These are phyloP conservation scores for Agrocybe chaxingu DNA, from an alignment of 768 basidiomycete species.

Conservation along the genomic window DNA sequence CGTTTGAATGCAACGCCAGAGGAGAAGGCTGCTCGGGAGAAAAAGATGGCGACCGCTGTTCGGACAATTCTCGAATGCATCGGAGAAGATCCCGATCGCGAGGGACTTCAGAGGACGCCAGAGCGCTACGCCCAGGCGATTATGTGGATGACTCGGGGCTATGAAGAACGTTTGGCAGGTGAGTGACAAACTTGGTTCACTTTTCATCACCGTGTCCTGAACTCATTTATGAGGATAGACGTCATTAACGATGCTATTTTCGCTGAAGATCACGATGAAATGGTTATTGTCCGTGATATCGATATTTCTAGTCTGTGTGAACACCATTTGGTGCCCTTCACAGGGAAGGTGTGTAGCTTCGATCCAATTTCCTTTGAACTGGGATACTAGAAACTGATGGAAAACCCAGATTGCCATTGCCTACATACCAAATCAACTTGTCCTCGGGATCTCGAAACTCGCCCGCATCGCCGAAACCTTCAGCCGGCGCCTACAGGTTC, in stretches of 20 bases:
- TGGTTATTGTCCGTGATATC: conserved; percentile 98
- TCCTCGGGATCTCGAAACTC: conserved; percentile 93
- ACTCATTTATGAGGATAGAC: conserved; percentile 46
- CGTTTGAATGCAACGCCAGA: conserved; percentile 77
- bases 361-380: conserved; percentile 3
- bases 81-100: conserved; percentile 95
- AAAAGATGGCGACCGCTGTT: conserved; percentile 79
- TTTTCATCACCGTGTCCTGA: conserved; percentile 9
- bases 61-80: conserved; percentile 94
- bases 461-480: conserved; percentile 98
- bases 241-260: conserved; percentile 99
- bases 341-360: conserved; percentile 73
- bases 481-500: conserved; percentile 91
- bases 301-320: conserved; percentile 97
- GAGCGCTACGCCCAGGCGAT: conserved; percentile 95
- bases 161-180: conserved; percentile 94
- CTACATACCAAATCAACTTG: conserved; percentile 94
- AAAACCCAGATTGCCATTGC: conserved; percentile 84
- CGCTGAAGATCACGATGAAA: conserved; percentile 98
- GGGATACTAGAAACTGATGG: conserved; percentile 17
- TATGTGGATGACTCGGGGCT: conserved; percentile 99
- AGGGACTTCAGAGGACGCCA: conserved; percentile 89
- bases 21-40: conserved; percentile 69
- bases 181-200: conserved; percentile 17
- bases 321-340: conserved; percentile 98